Percentiles rank a stretch among this genome's conserved stretches.
Conservation (phyloP, 164 flowering plant genomes). For the Nymphaea thermarum region DNA sequence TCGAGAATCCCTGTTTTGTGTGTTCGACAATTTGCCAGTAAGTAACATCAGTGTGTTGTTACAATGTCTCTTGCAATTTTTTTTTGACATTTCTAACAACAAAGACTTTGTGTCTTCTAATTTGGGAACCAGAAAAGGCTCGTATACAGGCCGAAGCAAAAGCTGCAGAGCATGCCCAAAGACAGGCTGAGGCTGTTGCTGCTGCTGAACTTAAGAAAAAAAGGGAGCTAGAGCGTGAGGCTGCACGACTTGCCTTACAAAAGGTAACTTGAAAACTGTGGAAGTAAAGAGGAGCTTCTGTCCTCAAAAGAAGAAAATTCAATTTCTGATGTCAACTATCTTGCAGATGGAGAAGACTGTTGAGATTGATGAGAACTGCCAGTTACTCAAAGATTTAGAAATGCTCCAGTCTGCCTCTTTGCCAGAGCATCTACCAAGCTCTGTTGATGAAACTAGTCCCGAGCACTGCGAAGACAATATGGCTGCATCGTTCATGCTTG, state of each 20-base stretch:
- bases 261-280: slow-evolving; percentile 28
- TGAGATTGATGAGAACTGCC: slow-evolving; percentile 69
- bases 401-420: slow-evolving; percentile 49
- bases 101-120: too few relatives aligned
- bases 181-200: slow-evolving; percentile 43
- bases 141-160: slow-evolving; percentile 80
- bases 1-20: too few relatives aligned
- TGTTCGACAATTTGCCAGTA: too few relatives aligned
- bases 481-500: slow-evolving; percentile 40
- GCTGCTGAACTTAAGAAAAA: slow-evolving; percentile 64
- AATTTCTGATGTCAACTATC: background rate
- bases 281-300: background rate
- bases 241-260: slow-evolving; percentile 70
- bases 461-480: slow-evolving; percentile 47
- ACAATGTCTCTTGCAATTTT: background rate
- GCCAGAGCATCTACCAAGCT: slow-evolving; percentile 46
- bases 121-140: slow-evolving; percentile 49
- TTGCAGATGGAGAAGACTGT: slow-evolving; percentile 90
- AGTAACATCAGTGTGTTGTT: background rate
- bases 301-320: background rate
- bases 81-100: background rate
- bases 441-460: slow-evolving; percentile 67
- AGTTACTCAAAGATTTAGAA: slow-evolving; percentile 68
- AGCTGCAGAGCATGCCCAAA: slow-evolving; percentile 83
- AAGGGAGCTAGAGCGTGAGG: slow-evolving; percentile 83